Evolutionary conservation across 2,329 filamentous ascomycete genomes (phyloP).

Genomic region (Aspergillus quadrilineatus): DNA sequence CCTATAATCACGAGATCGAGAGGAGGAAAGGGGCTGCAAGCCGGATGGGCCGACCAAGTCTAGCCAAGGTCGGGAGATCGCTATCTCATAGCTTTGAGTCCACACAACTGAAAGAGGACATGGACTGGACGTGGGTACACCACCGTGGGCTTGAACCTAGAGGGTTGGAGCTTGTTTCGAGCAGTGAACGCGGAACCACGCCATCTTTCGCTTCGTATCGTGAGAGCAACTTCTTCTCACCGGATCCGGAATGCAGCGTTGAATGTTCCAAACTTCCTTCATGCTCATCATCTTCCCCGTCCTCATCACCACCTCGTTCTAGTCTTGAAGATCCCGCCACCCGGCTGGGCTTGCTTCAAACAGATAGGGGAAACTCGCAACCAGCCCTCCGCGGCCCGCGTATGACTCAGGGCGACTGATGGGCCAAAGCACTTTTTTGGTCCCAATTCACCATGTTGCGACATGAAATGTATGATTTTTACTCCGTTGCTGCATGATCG

Average conservation of each 20-base stretch:
- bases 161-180: conserved; percentile 7
- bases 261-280: conserved; percentile 4
- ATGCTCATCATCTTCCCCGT: not conserved
- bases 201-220: conserved; percentile 10
- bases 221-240: conserved; percentile 10
- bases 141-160: conserved; percentile 1
- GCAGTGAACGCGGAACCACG: conserved; percentile 12
- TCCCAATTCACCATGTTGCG: not conserved
- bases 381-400: conserved; percentile 12
- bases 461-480: not conserved
- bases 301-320: not conserved
- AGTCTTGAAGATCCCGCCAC: not conserved
- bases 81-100: conserved; percentile 15
- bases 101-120: not conserved
- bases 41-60: conserved; percentile 11
- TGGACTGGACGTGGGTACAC: conserved; percentile 4
- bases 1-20: conserved; percentile 33
- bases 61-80: conserved; percentile 19
- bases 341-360: not conserved
- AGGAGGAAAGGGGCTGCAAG: conserved; percentile 12
- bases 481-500: not conserved
- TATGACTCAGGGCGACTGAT: not conserved
- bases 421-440: conserved; percentile 3
- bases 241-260: conserved; percentile 6
- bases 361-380: conserved; percentile 1